Conservation (phyloP, 2,329 filamentous ascomycete genomes). For the Phialophora chinensis region DNA sequence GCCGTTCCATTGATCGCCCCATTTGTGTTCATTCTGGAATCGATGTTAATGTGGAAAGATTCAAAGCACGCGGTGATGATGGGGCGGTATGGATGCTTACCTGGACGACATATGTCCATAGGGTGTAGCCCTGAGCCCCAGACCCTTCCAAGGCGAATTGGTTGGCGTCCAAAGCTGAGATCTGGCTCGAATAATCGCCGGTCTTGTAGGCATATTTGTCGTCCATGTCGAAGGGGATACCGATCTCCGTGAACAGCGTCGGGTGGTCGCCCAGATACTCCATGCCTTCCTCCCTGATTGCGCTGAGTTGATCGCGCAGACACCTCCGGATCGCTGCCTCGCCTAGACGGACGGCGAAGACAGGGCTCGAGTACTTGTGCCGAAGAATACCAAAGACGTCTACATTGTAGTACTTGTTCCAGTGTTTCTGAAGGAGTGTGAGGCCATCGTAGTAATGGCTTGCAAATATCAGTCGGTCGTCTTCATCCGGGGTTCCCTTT, state of each 20-base stretch:
- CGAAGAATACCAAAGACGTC: conserved; percentile 92
- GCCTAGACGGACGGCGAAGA: conserved; percentile 89
- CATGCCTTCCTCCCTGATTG: conserved; percentile 83
- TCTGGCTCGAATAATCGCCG: conserved; percentile 92
- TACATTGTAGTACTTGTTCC: conserved; percentile 97
- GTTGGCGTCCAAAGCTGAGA: conserved; percentile 92
- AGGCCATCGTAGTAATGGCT: conserved; percentile 97
- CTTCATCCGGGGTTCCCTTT: conserved; percentile 86
- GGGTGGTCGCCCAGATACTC: conserved; percentile 88
- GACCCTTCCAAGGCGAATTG: conserved; percentile 90
- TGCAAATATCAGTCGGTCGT: conserved; percentile 87
- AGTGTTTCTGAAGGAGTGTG: conserved; percentile 96
- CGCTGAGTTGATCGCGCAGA: conserved; percentile 82
- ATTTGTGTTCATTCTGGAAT: conserved; percentile 77
- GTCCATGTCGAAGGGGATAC: conserved; percentile 99
- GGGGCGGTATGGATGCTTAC: conserved; percentile 52
- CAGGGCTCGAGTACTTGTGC: conserved; percentile 84
- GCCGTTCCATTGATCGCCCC: conserved; percentile 96
- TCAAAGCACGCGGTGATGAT: not conserved
- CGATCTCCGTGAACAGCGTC: conserved; percentile 90
- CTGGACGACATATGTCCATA: conserved; percentile 83
- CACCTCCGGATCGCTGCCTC: conserved; percentile 94
- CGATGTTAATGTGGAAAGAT: conserved; percentile 10
- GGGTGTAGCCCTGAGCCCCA: conserved; percentile 79
- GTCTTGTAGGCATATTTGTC: conserved; percentile 94